Percentiles rank a stretch among this genome's conserved stretches.
These are phyloP conservation scores for Penicillium herquei DNA, from an alignment of 495 filamentous ascomycete species.

Conservation along the genomic window DNA sequence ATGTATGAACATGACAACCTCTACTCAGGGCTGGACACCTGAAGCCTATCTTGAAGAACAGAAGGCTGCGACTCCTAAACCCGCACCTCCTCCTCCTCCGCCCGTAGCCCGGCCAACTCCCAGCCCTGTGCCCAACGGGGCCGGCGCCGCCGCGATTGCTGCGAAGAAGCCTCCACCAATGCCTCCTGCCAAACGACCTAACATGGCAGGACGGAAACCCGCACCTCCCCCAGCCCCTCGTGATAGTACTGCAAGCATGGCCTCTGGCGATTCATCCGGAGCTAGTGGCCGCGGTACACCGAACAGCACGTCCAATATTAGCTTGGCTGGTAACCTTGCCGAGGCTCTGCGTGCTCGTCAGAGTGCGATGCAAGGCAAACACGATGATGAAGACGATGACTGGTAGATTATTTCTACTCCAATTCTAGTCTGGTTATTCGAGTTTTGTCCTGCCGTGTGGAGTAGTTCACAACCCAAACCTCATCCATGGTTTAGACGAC, in stretches of 20 bases:
- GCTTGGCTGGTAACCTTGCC: constrained; percentile 80
- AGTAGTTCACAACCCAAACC: too few species aligned
- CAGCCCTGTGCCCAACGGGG: constrained; percentile 48
- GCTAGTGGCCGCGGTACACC: constrained; percentile 67
- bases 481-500: too few species aligned
- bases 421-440: constrained; percentile 10
- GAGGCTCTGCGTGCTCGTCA: constrained; percentile 77
- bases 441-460: too few species aligned
- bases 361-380: constrained; percentile 62
- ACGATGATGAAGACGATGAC: constrained; percentile 65
- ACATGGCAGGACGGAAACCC: constrained; percentile 62
- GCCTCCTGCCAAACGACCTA: constrained; percentile 85
- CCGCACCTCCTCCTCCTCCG: constrained; percentile 58
- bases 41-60: constrained; percentile 87
- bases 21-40: constrained; percentile 84
- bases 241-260: constrained; percentile 73
- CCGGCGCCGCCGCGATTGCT: constrained; percentile 48
- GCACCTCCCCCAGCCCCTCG: constrained; percentile 60
- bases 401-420: constrained; percentile 37
- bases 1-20: constrained; percentile 62
- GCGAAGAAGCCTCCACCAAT: constrained; percentile 75
- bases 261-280: constrained; percentile 57
- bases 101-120: constrained; percentile 50
- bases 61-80: constrained; percentile 45
- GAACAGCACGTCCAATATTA: constrained; percentile 63